Percentiles rank a stretch among this genome's conserved stretches.
These are phyloP conservation scores for Termitomyces sp. DNA, from an alignment of 768 basidiomycete genomes.

Conservation along the genomic window DNA sequence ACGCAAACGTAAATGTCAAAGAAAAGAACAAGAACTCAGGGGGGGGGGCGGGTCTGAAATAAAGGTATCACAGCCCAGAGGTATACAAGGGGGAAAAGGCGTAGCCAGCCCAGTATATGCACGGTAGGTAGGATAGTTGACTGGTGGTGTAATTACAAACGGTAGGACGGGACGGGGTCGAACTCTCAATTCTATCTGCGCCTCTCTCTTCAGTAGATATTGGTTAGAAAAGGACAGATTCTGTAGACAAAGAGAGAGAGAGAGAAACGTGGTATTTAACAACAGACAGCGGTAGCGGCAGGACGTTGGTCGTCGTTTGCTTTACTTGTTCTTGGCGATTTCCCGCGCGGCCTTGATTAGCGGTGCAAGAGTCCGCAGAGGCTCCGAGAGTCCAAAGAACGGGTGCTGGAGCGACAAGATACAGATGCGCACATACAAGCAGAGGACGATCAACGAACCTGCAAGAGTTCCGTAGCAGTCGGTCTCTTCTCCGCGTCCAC, in stretches of 20 bases:
- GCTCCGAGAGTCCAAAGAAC: slow-evolving; percentile 87
- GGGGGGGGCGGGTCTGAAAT: too few species aligned
- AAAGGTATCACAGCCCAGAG: not conserved
- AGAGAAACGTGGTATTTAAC: too few species aligned
- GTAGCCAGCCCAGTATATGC: too few species aligned
- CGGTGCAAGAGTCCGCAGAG: slow-evolving; percentile 78
- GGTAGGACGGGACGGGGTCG: not conserved
- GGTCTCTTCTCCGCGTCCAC: slow-evolving; percentile 95
- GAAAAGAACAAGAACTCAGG: too few species aligned
- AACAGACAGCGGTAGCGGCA: too few species aligned
- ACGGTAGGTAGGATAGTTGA: too few species aligned
- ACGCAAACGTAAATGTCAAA: too few species aligned
- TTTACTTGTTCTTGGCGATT: slow-evolving; percentile 63
- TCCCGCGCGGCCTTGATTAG: slow-evolving; percentile 91
- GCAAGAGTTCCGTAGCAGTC: slow-evolving; percentile 72
- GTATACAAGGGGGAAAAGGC: not conserved
- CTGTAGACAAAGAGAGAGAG: not conserved
- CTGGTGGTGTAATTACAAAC: too few species aligned
- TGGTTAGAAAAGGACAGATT: not conserved
- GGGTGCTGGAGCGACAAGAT: slow-evolving; percentile 47
- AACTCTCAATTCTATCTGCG: not conserved
- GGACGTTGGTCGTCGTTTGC: not conserved
- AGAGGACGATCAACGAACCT: slow-evolving; percentile 37
- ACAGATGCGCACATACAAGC: not conserved
- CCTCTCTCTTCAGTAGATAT: slow-evolving; percentile 4